Evolutionary conservation across 1,284 basidiomycete genomes (phyloP), one percentile per base, ranked within the genome.

Genomic region (Sphaerobolus stellatus): DNA sequence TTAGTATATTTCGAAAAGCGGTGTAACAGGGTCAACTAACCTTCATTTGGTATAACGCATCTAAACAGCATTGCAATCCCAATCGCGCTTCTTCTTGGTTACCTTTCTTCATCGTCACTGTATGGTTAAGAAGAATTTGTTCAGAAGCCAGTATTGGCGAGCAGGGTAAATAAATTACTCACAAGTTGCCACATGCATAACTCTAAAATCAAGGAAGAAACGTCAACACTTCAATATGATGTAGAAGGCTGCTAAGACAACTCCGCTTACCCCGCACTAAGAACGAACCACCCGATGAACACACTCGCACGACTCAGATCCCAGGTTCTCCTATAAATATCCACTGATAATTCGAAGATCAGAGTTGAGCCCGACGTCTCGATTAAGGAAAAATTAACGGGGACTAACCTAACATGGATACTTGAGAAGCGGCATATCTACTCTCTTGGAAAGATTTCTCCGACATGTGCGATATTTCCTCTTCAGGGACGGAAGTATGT

Each of bases 171-270:
- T 60, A 31, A 7, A 18, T 8, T 22, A 66, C 84, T 61, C 67
- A 89, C 89, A 65, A n/a, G 85, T 86, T 56, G 88, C 74, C 36
- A 90, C 81, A 64, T 92, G 90, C 85, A 93, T 90, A 63, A 93
- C 89, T 33, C 90, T 90, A 59, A 5, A 31, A 31, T 13, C 9
- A 57, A 48, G 47, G 43, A 34, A 51, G 61, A 59, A 40, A 56
- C 28, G 57, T 52, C 20, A 20, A 11, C 20, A 54, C 41, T 22
- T 52, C 50, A n/a, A 50, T n/a, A 20, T 49, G 56, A 56, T 40
- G 20, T 8, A 40, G 50, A 31, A 24, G 13, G 25, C 20, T 25
- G 34, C 25, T 34, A 31, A 25, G 22, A 5, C 41, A 25, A 41
- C 18, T 40, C 24, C 16, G 73, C 85, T 63, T 67, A 90, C 88